phyloP scores from a whole-genome alignment of 257 asterid species.

The Nicotiana otophora region DNA sequence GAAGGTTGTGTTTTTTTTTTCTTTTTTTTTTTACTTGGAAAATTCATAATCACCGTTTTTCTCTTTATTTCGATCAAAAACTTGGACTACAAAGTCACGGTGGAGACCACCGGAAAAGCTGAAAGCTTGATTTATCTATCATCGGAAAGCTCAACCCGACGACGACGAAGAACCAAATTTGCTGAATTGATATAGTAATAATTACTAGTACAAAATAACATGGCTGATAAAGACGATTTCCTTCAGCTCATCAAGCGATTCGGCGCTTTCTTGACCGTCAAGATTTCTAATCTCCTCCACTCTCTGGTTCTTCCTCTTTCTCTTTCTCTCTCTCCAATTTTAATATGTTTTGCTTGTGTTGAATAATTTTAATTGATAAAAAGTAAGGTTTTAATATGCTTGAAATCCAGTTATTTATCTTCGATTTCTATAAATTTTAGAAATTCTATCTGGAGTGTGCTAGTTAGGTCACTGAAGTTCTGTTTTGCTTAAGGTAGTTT shows the following conservation, averaged over 20 bases:
- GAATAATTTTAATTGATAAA: neutral
- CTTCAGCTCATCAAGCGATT: constrained; percentile 60
- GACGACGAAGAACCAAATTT: neutral
- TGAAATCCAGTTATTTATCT: neutral
- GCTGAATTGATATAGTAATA: neutral
- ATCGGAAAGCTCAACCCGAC: neutral
- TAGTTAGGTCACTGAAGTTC: neutral
- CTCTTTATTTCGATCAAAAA: neutral
- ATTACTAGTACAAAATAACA: neutral
- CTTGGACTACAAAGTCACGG: constrained; percentile 1
- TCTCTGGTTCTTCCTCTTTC: constrained; percentile 31
- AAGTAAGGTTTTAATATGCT: neutral
- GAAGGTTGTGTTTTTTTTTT: neutral
- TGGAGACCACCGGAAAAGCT: neutral
- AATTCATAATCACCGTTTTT: neutral
- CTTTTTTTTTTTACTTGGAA: neutral
- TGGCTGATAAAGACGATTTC: constrained; percentile 64
- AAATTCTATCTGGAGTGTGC: neutral
- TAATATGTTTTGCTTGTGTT: neutral
- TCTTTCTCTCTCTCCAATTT: constrained; percentile 1
- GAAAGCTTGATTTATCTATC: neutral
- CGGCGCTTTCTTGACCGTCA: constrained; percentile 46
- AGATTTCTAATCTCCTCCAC: constrained; percentile 46
- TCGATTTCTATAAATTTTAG: neutral
- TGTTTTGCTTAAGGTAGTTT: neutral